Conservation (phyloP, 352 stramenopile species). For the Globisporangium acanthophoron region DNA sequence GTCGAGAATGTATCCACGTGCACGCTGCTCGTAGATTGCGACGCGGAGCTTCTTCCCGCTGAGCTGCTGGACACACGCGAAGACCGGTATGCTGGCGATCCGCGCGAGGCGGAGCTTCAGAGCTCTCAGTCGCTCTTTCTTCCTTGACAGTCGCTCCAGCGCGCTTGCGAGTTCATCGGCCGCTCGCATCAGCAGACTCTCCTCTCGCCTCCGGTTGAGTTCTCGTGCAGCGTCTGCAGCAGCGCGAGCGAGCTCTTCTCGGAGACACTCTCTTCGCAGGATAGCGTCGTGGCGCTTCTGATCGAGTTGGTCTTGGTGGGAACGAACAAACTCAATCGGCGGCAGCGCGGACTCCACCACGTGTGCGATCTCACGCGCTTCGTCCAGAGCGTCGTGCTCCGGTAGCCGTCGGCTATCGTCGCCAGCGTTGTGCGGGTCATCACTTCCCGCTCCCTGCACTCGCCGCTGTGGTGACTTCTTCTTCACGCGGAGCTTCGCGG, state of each 20-base stretch:
- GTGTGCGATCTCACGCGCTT: neutral
- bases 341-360: neutral
- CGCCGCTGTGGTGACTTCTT: neutral
- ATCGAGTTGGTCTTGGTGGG: slow-evolving; percentile 11
- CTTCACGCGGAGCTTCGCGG: slow-evolving; percentile 14
- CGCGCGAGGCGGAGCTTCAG: slow-evolving; percentile 18
- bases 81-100: slow-evolving; percentile 21
- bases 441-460: neutral
- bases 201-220: slow-evolving; percentile 29
- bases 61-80: slow-evolving; percentile 35
- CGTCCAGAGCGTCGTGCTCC: neutral
- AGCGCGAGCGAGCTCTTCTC: slow-evolving; percentile 12
- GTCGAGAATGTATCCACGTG: slow-evolving; percentile 40
- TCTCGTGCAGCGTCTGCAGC: slow-evolving; percentile 11
- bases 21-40: slow-evolving; percentile 30
- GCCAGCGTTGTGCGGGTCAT: neutral
- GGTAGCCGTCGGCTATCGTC: neutral
- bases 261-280: slow-evolving; percentile 2
- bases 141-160: slow-evolving; percentile 18
- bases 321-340: neutral
- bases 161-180: slow-evolving; percentile 29
- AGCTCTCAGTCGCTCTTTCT: slow-evolving; percentile 8
- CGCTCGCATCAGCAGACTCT: slow-evolving; percentile 43
- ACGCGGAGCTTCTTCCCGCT: slow-evolving; percentile 39
- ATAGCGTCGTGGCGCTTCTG: slow-evolving; percentile 19